phyloP scores from a whole-genome alignment of 2,329 filamentous ascomycete species.

The Claviceps monticola region DNA sequence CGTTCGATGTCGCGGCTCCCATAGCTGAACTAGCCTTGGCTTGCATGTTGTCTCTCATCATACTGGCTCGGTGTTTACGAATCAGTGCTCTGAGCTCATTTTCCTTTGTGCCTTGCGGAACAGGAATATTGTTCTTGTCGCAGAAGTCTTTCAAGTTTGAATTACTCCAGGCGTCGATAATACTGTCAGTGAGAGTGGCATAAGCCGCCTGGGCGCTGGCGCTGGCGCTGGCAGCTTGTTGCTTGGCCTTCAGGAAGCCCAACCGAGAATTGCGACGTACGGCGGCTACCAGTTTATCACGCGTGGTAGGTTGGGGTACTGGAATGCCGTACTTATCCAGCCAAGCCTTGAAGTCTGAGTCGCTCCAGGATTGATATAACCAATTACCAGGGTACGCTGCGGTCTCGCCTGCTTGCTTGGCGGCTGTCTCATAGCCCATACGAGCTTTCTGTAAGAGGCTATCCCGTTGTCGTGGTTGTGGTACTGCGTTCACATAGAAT shows the following conservation, averaged over 20 bases:
- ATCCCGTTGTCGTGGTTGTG: slow-evolving; percentile 78
- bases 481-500: slow-evolving; percentile 32
- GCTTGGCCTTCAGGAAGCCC: slow-evolving; percentile 54
- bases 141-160: slow-evolving; percentile 80
- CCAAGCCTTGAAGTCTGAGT: slow-evolving; percentile 89
- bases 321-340: slow-evolving; percentile 79
- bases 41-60: slow-evolving; percentile 51
- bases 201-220: slow-evolving; percentile 57
- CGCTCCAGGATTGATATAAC: slow-evolving; percentile 83
- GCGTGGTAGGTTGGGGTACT: slow-evolving; percentile 67
- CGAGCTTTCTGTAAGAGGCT: slow-evolving; percentile 64
- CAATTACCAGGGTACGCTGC: slow-evolving; percentile 84
- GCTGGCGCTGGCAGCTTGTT: slow-evolving; percentile 44
- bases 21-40: slow-evolving; percentile 45
- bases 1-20: slow-evolving; percentile 61
- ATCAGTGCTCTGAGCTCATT: slow-evolving; percentile 85
- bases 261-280: slow-evolving; percentile 85
- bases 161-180: slow-evolving; percentile 86
- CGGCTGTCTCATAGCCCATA: slow-evolving; percentile 64
- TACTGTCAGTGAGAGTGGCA: slow-evolving; percentile 61
- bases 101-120: slow-evolving; percentile 80
- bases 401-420: slow-evolving; percentile 63
- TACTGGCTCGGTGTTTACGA: slow-evolving; percentile 67
- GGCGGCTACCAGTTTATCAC: slow-evolving; percentile 76
- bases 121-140: slow-evolving; percentile 74